Conservation (phyloP, 805 yeast species). For the Metschnikowia santaceciliae region DNA sequence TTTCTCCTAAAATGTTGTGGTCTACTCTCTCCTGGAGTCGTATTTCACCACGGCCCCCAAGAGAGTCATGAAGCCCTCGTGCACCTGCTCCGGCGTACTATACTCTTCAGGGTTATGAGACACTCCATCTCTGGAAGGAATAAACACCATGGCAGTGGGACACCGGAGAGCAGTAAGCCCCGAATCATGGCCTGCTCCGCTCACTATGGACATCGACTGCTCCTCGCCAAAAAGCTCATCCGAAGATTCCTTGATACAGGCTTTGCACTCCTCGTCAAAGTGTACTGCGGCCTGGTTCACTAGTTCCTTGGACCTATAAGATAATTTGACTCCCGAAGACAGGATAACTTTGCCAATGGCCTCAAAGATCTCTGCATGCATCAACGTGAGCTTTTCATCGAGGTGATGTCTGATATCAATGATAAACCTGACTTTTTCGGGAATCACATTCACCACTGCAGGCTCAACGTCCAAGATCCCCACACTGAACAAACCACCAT, state of each 20-base stretch:
- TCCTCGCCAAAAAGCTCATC: constrained; percentile 44
- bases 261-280: constrained; percentile 50
- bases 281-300: constrained; percentile 54
- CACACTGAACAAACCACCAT: constrained; percentile 53
- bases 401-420: constrained; percentile 56
- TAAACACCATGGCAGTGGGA: constrained; percentile 73
- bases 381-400: constrained; percentile 39
- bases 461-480: constrained; percentile 59
- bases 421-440: constrained; percentile 55
- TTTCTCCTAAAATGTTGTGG: too few species aligned
- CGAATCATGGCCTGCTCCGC: constrained; percentile 77
- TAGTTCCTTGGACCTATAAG: constrained; percentile 40
- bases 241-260: constrained; percentile 52
- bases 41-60: constrained; percentile 43
- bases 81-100: constrained; percentile 60
- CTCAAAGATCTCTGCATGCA: constrained; percentile 36
- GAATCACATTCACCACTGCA: constrained; percentile 63
- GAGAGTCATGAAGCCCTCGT: constrained; percentile 54
- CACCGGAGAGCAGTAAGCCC: constrained; percentile 52
- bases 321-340: constrained; percentile 27
- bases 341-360: constrained; percentile 36
- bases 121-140: constrained; percentile 64
- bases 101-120: constrained; percentile 67
- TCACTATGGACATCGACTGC: constrained; percentile 43
- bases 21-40: constrained; percentile 16